Base-by-base conservation (phyloP, 2,329 filamentous ascomycete species). In the Shiraia bambusicola region DNA sequence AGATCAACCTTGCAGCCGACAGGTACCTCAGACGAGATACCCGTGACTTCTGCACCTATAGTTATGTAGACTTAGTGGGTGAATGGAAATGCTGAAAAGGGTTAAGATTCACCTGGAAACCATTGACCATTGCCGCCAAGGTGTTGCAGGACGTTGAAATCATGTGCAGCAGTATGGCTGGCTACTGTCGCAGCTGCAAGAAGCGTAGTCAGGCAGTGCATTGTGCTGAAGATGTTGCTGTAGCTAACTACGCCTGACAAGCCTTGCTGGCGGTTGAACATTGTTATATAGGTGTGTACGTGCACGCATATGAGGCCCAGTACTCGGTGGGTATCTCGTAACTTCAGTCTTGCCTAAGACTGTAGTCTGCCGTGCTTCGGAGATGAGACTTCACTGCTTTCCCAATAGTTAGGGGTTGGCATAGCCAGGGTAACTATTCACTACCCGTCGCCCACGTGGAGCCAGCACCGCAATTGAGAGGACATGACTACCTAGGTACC, bases 1-100 rank as follows among this genome's bases (percentile, higher is more conserved):
- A 82, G 76, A 44, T 85, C 79, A 3, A 86, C 76, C 8, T 67
- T 69, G 58, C 82, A 86, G 30, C 75, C 72, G 1, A 75, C 69
- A 0, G 82, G 82, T 1, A 80, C 69, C 3, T 76, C 70, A 22
- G 75, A 67, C 0, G 76, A 76, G 40, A 84, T 79, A 10, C 68
- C 71, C 45, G 78, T 74, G 33, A 82, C 73, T 52, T 83, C 76
- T 9, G 79, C 77, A 1, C 78, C 79, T 76, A 19, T 14, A n/a
- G n/a, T n/a, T 3, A 13, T 14, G 19, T 22, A 22, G 19, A 34
- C 27, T 32, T 27, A 39, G 37, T 49, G 3, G 37, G 24, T 26
- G 8, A 8, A 2, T 7, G 31, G 27, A 19, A 2, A n/a, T 26
- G 24, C 19, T 14, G 24, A 28, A 19, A 11, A 31, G 8, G 9